Evolutionary conservation across 2,329 filamentous ascomycete genomes (phyloP), one percentile per base, ranked within the genome.

Genomic region (Fonsecaea erecta): DNA sequence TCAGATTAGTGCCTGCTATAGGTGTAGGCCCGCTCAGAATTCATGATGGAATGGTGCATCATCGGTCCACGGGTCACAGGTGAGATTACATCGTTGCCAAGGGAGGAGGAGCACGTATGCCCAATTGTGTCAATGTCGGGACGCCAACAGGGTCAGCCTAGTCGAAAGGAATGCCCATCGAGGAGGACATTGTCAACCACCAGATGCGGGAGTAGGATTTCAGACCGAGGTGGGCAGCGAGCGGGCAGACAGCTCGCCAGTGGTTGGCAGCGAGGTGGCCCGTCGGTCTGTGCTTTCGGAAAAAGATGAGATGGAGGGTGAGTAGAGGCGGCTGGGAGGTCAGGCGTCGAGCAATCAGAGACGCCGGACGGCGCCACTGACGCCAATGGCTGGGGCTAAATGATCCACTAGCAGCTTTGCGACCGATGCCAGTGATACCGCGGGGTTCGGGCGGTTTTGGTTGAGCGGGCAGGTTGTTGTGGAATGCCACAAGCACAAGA

Each of bases 61-160:
- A 52, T 35, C 28, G 18, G 30, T 26, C 28, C 30, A 21, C 28
- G 30, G 46, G 43, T 34, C 30, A 26, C 9, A n/a, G 11, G 57
- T 60, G 57, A 60, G 57, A 60, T 60, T 60, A 60, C 57, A 60
- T 60, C 40, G 57, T 58, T 52, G 57, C 57, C 57, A 52, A 60
- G 57, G 26, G 37, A 32, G 55, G n/a, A 21, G 16, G 16, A 48
- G 18, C 4, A 48, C 18, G 21, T 48, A 24, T 48, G 26, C 55
- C 55, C 55, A 58, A 58, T 58, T 37, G 21, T 48, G 43, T 48
- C 43, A 5, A 48, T 24, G 43, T 8, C 8, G 9, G 43, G 18
- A 24, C 3, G 43, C 43, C 18, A 48, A 48, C 43, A 48, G 43
- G 43, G 43, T 24, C 43, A 48, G 43, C 18, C 43, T 48, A 48